Conservation (phyloP, 2,329 filamentous ascomycete species). For the Didymella exigua region DNA sequence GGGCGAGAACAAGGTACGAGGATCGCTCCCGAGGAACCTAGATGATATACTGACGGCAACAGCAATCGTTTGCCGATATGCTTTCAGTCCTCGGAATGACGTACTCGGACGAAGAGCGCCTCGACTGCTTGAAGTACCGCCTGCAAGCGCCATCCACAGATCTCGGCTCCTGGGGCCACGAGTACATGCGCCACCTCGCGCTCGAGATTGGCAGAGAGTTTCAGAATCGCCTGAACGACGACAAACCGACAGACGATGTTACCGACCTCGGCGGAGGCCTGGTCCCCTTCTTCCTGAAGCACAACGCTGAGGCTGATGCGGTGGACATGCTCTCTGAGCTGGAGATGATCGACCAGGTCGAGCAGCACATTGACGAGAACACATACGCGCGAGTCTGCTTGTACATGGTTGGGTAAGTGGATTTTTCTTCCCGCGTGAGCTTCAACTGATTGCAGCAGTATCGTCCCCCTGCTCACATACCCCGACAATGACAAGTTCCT, state of each 20-base stretch:
- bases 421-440: not conserved
- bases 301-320: constrained; percentile 97
- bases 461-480: constrained; percentile 96
- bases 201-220: constrained; percentile 96
- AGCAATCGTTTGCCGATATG: constrained; percentile 85
- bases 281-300: constrained; percentile 93
- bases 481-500: constrained; percentile 97
- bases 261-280: constrained; percentile 82
- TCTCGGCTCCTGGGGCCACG: constrained; percentile 96
- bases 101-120: constrained; percentile 92
- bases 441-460: constrained; percentile 57
- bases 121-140: constrained; percentile 96
- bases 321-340: constrained; percentile 97
- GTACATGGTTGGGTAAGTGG: constrained; percentile 79
- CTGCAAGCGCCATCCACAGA: constrained; percentile 88
- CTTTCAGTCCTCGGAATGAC: constrained; percentile 99
- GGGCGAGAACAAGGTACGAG: constrained; percentile 76
- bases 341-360: constrained; percentile 93
- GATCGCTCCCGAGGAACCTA: not conserved
- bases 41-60: constrained; percentile 21
- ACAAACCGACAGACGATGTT: constrained; percentile 82
- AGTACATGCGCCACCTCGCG: constrained; percentile 95
- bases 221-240: constrained; percentile 81
- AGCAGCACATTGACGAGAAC: constrained; percentile 88
- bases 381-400: constrained; percentile 92